phyloP scores from a whole-genome alignment of 495 filamentous ascomycete species.

The Staphylotrichum longicolle region DNA sequence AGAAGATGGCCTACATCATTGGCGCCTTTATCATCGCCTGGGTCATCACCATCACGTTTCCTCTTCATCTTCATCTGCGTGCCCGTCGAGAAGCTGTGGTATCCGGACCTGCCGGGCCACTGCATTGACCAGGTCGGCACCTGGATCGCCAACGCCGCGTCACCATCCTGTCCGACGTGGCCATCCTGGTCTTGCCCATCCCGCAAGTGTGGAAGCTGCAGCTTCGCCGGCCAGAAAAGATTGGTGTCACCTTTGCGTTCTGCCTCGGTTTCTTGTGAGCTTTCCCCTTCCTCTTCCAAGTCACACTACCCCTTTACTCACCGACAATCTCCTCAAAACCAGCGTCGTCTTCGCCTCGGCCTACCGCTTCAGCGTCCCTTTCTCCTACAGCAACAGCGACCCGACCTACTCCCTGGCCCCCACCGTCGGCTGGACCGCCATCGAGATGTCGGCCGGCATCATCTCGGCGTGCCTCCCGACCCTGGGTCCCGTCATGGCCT shows the following conservation, averaged over 20 bases:
- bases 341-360: slow-evolving; percentile 21
- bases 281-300: background rate
- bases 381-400: slow-evolving; percentile 36
- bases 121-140: slow-evolving; percentile 21
- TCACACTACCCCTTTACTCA: background rate
- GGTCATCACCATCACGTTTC: slow-evolving; percentile 13
- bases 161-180: slow-evolving; percentile 17
- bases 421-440: slow-evolving; percentile 45
- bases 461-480: slow-evolving; percentile 48
- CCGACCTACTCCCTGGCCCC: slow-evolving; percentile 40
- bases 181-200: slow-evolving; percentile 16
- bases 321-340: background rate
- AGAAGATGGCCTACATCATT: slow-evolving; percentile 19
- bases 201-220: slow-evolving; percentile 20
- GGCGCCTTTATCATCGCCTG: slow-evolving; percentile 17
- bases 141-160: slow-evolving; percentile 19
- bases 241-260: slow-evolving; percentile 15
- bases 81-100: slow-evolving; percentile 19
- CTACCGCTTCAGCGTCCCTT: slow-evolving; percentile 32
- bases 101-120: slow-evolving; percentile 16
- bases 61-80: slow-evolving; percentile 19
- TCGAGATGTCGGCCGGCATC: slow-evolving; percentile 49
- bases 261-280: slow-evolving; percentile 20
- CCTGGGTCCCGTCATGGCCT: slow-evolving; percentile 34
- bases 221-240: slow-evolving; percentile 13